Evolutionary conservation across 306 rosid genomes (phyloP).

Genomic region (Biancaea sappan): DNA sequence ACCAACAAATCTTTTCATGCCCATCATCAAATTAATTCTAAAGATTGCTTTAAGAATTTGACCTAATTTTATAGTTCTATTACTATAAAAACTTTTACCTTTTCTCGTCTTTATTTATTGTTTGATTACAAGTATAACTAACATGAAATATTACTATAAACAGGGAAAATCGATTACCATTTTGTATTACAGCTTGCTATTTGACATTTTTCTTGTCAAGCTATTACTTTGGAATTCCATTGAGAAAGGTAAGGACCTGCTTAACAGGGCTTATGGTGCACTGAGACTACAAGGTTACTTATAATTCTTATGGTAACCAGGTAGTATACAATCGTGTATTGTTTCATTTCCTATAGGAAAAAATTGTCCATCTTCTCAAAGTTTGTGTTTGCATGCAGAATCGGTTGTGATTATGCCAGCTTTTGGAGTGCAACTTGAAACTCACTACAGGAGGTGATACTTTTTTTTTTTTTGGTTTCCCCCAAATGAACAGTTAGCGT

Average conservation of each 20-base stretch:
- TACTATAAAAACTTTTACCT: neutral
- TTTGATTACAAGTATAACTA: constrained; percentile 4
- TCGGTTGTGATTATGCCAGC: constrained; percentile 85
- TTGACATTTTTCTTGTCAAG: constrained; percentile 60
- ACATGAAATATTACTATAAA: constrained; percentile 12
- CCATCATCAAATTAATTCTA: neutral
- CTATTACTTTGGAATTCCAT: constrained; percentile 59
- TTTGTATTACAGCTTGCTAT: constrained; percentile 61
- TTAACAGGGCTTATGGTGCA: constrained; percentile 26
- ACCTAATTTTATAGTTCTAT: neutral
- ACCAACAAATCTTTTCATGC: neutral
- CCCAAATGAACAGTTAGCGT: neutral
- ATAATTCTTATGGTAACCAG: constrained; percentile 13
- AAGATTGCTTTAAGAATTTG: neutral
- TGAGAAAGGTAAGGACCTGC: constrained; percentile 62
- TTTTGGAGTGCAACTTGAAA: constrained; percentile 93
- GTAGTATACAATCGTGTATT: neutral
- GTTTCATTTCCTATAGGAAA: constrained; percentile 14
- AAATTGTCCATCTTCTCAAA: constrained; percentile 14
- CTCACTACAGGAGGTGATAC: constrained; percentile 67
- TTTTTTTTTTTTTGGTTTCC: constrained; percentile 26
- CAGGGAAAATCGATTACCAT: constrained; percentile 60
- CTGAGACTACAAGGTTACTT: constrained; percentile 27
- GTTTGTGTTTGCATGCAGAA: constrained; percentile 52
- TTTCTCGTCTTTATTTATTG: neutral